Evolutionary conservation across 108 stramenopile genomes (phyloP), one percentile per base, ranked within the genome.

Genomic region (Conticribra guillardii): DNA sequence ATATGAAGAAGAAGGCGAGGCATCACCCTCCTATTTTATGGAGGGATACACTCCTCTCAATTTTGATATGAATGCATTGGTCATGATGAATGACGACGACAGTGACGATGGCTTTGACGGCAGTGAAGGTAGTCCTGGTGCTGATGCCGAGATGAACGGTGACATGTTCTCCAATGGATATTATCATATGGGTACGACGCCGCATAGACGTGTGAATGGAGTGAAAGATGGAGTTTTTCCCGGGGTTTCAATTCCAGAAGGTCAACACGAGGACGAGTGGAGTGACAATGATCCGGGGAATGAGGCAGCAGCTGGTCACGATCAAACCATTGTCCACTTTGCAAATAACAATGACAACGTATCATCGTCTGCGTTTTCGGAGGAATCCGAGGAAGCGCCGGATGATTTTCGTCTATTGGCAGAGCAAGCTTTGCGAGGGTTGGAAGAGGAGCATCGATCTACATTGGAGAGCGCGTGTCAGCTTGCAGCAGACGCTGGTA

Each of bases 1-100:
- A 3, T 45, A 48, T 3, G 62, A 27, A 29, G 15, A 28, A 14
- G 54, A 2, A 27, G n/a, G 31, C 7, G 18, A 47, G 31, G 11
- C 50, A 1, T 32, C 49, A 26, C 17, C 66, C 11, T 69, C 55
- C 2, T 58, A 74, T 68, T 45, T 55, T 4, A 54, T 58, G 73
- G 74, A 80, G 56, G 79, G 79, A 18, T 80, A 80, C 60, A 75
- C 79, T 14, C 79, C 79, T 22, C 69, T 80, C 24, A 57, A 70
- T 30, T 75, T 76, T 41, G 49, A 80, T 31, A 71, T 76, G 67
- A 80, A 76, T 37, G 69, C 57, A 31, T 54, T 76, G 24, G 48
- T 56, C 8, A 11, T 30, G 52, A 56, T 54, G 57, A 32, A 57
- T 58, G 69, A 63, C n/a, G 50, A 45, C 26, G 60, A 52, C 34